Percentiles rank a stretch among this genome's conserved stretches.
Conservation (phyloP, 2,329 filamentous ascomycete genomes). For the Aspergillus intermedius region DNA sequence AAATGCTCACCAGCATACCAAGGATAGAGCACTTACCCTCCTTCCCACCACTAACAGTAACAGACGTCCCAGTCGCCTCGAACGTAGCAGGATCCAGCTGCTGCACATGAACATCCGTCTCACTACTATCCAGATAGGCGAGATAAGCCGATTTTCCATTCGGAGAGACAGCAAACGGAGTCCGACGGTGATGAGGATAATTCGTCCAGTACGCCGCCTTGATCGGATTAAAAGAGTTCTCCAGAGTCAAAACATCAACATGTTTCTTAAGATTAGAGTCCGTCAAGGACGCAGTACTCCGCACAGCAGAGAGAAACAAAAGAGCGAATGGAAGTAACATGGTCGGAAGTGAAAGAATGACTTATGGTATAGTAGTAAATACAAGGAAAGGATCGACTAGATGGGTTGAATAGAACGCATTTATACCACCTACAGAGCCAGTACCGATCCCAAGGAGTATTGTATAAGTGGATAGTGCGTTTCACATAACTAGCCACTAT, state of each 20-base stretch:
- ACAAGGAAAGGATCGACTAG: too few relatives aligned
- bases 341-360: background rate
- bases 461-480: too few relatives aligned
- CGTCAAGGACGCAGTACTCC: conserved; percentile 16
- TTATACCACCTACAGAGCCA: too few relatives aligned
- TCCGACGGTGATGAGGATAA: conserved; percentile 55
- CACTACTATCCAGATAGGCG: conserved; percentile 54
- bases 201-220: conserved; percentile 56
- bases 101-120: conserved; percentile 53
- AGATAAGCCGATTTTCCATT: conserved; percentile 54
- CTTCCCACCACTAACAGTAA: conserved; percentile 50
- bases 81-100: conserved; percentile 51
- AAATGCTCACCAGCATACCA: background rate
- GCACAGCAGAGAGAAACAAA: conserved; percentile 20
- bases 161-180: conserved; percentile 57
- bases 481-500: too few relatives aligned
- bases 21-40: conserved; percentile 33
- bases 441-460: too few relatives aligned
- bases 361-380: too few relatives aligned
- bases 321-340: conserved; percentile 20
- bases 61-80: conserved; percentile 45
- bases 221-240: conserved; percentile 50
- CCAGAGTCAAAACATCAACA: conserved; percentile 42
- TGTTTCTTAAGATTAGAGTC: conserved; percentile 31
- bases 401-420: too few relatives aligned